Percentiles rank a stretch among this genome's conserved stretches.
Conservation (phyloP, 768 basidiomycete species). For the Boletus sp. region DNA sequence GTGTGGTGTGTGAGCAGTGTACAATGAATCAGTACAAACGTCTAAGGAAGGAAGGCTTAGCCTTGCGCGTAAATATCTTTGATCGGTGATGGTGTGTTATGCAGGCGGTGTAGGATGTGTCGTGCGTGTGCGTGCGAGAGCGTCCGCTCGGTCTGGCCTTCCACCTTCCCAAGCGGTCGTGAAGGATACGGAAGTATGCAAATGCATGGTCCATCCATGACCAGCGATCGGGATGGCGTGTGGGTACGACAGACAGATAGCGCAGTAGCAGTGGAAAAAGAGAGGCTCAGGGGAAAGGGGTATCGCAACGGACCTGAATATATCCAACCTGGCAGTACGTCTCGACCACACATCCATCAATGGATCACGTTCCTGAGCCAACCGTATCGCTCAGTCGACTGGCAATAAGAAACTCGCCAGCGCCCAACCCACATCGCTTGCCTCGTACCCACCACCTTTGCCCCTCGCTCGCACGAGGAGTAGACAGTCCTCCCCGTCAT, state of each 20-base stretch:
- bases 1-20: background rate
- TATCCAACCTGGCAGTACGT: conserved; percentile 1
- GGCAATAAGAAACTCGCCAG: conserved; percentile 79
- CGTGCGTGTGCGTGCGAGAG: background rate
- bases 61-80: conserved; percentile 3
- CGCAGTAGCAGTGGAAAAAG: conserved; percentile 1
- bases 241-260: conserved; percentile 12
- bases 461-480: conserved; percentile 58
- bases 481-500: conserved; percentile 74
- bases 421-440: conserved; percentile 69
- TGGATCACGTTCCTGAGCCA: conserved; percentile 1
- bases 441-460: conserved; percentile 22
- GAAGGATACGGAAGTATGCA: background rate
- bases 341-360: conserved; percentile 1
- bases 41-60: conserved; percentile 4
- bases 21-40: conserved; percentile 13
- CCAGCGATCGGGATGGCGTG: background rate
- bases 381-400: conserved; percentile 33
- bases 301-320: conserved; percentile 16
- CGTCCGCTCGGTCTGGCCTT: conserved; percentile 3
- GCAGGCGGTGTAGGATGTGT: background rate
- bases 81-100: background rate
- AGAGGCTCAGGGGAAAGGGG: background rate
- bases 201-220: background rate
- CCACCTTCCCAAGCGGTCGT: conserved; percentile 3